phyloP scores from a whole-genome alignment of 1,139 yeast genomes.

The Debaryomyces sp. region DNA sequence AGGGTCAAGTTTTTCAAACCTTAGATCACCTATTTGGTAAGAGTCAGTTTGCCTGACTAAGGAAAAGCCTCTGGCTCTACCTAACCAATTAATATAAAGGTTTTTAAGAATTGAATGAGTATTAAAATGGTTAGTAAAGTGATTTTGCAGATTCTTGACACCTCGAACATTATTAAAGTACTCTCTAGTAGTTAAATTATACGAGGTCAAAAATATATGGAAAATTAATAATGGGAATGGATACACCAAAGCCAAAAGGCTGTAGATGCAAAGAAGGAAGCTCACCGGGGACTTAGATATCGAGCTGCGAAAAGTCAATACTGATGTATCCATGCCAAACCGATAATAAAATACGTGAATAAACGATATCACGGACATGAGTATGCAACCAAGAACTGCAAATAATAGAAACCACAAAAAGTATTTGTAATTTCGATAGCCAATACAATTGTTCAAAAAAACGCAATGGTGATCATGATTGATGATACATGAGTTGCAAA shows the following conservation, averaged over 20 bases:
- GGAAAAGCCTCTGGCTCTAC: conserved; percentile 51
- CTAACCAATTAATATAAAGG: conserved; percentile 49
- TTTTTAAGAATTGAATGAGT: conserved; percentile 39
- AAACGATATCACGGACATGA: conserved; percentile 28
- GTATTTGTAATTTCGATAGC: conserved; percentile 34
- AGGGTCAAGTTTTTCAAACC: conserved; percentile 36
- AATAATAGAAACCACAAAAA: conserved; percentile 44
- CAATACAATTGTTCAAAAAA: conserved; percentile 45
- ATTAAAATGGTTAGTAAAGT: conserved; percentile 48
- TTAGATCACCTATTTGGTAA: conserved; percentile 44
- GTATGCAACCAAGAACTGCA: conserved; percentile 23
- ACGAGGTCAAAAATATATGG: conserved; percentile 56
- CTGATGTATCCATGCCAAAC: conserved; percentile 5
- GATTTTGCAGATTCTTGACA: conserved; percentile 14
- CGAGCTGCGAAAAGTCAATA: conserved; percentile 22
- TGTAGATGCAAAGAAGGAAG: conserved; percentile 52
- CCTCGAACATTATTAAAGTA: conserved; percentile 47
- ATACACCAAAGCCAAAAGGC: conserved; percentile 47
- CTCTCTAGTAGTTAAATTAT: conserved; percentile 74
- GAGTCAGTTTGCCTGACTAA: conserved; percentile 37
- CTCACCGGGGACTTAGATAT: conserved; percentile 40
- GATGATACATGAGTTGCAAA: conserved; percentile 47
- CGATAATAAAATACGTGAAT: conserved; percentile 33
- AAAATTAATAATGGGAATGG: conserved; percentile 55
- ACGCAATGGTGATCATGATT: conserved; percentile 48